Base-by-base conservation (phyloP, 2,329 filamentous ascomycete genomes). In the Diaporthe sp. region DNA sequence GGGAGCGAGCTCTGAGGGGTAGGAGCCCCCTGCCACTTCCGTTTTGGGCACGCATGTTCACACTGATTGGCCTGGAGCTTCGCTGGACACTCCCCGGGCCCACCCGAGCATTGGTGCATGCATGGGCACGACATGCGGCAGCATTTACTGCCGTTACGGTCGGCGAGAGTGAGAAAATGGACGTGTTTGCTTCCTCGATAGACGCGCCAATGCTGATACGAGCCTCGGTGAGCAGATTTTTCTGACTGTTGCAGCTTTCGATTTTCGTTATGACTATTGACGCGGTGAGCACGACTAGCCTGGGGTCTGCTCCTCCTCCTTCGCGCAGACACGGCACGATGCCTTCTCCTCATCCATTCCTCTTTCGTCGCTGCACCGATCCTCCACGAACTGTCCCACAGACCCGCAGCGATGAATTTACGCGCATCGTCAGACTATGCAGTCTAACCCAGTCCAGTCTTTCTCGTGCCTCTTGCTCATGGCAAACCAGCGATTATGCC, bases 1-100 rank as follows among this genome's bases (percentile, higher is more conserved):
- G 28, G 65, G 22, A 68, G 65, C 34, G 22, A 53, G 65, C 65
- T 68, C 65, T 68, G 46, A 68, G 46, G 46, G 65, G 46, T 39
- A 39, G 2, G n/a, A 8, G 8, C 65, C 65, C 28, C 65, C 42
- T 39, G 31, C 15, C 8, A 53, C 65, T 68, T 51, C 65, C 65
- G 12, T 22, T 68, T 68, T 68, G 46, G 65, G 65, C 46, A 42
- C 5, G 8, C 46, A 46, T 8, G 31, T 37, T 68, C 13, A 4
- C 22, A 68, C 13, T 53, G 46, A 68, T 68, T 68, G 65, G 65
- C 65, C 65, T 68, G 46, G 46, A 53, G 34, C 46, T 22, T 7
- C 17, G 22, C 46, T 53, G 46, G 13, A 39, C n/a, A 22, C 22
- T 25, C 46, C 49, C 31, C 17, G 31, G 28, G 28, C 65, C 46